phyloP scores from a whole-genome alignment of 805 yeast species.

The Spathaspora sp. region DNA sequence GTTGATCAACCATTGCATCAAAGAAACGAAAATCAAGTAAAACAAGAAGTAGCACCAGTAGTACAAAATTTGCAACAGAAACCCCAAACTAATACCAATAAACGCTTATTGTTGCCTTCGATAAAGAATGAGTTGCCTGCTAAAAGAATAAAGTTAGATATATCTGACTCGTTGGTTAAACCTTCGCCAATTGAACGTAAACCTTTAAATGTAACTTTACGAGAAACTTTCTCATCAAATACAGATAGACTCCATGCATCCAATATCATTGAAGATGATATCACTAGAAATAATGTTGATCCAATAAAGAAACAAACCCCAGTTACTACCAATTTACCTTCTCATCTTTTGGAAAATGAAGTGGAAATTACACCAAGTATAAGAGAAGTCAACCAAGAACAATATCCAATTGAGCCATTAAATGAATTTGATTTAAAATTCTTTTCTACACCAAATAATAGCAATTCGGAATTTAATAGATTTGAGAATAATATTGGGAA shows the following conservation, averaged over 20 bases:
- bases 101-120: slow-evolving; percentile 7
- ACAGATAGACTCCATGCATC: slow-evolving; percentile 20
- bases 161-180: slow-evolving; percentile 8
- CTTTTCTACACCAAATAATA: slow-evolving; percentile 21
- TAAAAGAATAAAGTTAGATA: slow-evolving; percentile 3
- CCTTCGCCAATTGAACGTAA: slow-evolving; percentile 1
- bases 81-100: not conserved
- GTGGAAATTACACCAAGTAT: slow-evolving; percentile 3
- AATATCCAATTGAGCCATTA: slow-evolving; percentile 30
- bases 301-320: slow-evolving; percentile 21
- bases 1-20: not conserved
- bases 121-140: slow-evolving; percentile 9
- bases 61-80: no score
- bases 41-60: slow-evolving; percentile 1
- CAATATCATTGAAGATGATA: slow-evolving; percentile 10
- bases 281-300: slow-evolving; percentile 18
- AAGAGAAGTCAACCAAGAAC: not conserved
- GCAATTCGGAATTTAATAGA: slow-evolving; percentile 6
- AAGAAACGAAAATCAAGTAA: not conserved
- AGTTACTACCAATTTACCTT: not conserved
- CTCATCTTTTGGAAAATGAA: not conserved
- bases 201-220: slow-evolving; percentile 4
- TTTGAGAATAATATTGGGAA: slow-evolving; percentile 5
- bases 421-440: slow-evolving; percentile 18
- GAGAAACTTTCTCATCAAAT: slow-evolving; percentile 12